Percentiles rank a stretch among this genome's conserved stretches.
phyloP scores from a whole-genome alignment of 2,329 filamentous ascomycete genomes.

The Hymenoscyphus scutula region DNA sequence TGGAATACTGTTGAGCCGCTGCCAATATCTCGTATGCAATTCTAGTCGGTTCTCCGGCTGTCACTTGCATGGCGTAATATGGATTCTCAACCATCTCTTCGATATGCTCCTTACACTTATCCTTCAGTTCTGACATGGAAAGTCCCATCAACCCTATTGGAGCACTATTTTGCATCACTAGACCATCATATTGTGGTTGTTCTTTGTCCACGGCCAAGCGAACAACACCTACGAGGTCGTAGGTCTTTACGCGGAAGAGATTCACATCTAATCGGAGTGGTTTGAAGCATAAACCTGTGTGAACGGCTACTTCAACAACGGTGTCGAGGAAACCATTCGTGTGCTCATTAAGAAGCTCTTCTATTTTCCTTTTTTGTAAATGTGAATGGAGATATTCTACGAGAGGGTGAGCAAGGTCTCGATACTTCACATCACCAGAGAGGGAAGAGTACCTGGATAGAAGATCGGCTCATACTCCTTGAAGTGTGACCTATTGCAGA shows the following conservation, averaged over 20 bases:
- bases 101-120: slow-evolving; percentile 24
- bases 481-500: slow-evolving; percentile 26
- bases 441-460: slow-evolving; percentile 25
- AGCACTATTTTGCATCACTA: slow-evolving; percentile 21
- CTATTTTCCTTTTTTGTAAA: slow-evolving; percentile 27
- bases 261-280: slow-evolving; percentile 23
- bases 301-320: slow-evolving; percentile 23
- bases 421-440: background rate
- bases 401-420: slow-evolving; percentile 8
- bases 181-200: slow-evolving; percentile 11
- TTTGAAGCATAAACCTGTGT: slow-evolving; percentile 22
- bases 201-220: slow-evolving; percentile 15
- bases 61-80: slow-evolving; percentile 23
- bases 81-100: slow-evolving; percentile 26
- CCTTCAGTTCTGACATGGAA: slow-evolving; percentile 20
- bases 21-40: slow-evolving; percentile 21
- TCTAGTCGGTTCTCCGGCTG: slow-evolving; percentile 17
- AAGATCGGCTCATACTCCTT: slow-evolving; percentile 24
- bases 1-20: slow-evolving; percentile 20
- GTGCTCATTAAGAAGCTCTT: slow-evolving; percentile 29
- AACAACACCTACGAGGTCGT: slow-evolving; percentile 22
- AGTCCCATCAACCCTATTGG: slow-evolving; percentile 26
- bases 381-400: slow-evolving; percentile 27
- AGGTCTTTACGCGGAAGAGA: slow-evolving; percentile 19
- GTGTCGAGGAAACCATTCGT: slow-evolving; percentile 21